Percentiles rank a stretch among this genome's conserved stretches.
phyloP scores from a whole-genome alignment of 192 early-diverging fungal genomes.

The Cetraspora pellucida region DNA sequence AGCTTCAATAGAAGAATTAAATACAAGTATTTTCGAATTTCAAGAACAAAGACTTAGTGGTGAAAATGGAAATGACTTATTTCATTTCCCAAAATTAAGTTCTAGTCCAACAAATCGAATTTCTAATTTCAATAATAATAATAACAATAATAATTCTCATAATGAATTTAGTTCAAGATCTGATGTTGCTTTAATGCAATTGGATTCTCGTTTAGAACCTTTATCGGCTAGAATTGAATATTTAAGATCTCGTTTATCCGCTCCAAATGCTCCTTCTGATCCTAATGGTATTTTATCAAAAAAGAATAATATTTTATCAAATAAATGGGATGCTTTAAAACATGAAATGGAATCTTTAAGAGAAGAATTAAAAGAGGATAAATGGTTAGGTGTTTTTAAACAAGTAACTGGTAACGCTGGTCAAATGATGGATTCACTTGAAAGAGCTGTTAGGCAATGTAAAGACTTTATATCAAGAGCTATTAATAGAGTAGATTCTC shows the following conservation, averaged over 20 bases:
- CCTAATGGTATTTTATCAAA: conserved; percentile 36
- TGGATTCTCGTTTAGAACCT: conserved; percentile 56
- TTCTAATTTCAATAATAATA: too few species aligned
- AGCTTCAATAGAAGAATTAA: conserved; percentile 48
- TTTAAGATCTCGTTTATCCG: conserved; percentile 44
- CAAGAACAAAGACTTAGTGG: conserved; percentile 45
- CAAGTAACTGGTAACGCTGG: conserved; percentile 58
- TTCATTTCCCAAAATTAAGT: conserved; percentile 12
- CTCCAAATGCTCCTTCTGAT: conserved; percentile 36
- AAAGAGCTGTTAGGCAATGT: conserved; percentile 57
- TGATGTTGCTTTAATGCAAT: conserved; percentile 37
- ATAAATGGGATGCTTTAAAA: conserved; percentile 54
- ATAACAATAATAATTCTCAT: not conserved
- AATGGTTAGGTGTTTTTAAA: conserved; percentile 57
- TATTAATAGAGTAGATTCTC: conserved; percentile 22
- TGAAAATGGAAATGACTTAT: not conserved
- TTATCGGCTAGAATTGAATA: conserved; percentile 53
- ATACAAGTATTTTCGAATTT: conserved; percentile 47
- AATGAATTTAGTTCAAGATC: conserved; percentile 13
- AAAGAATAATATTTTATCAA: conserved; percentile 39
- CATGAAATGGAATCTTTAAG: conserved; percentile 59
- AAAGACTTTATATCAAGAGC: conserved; percentile 37
- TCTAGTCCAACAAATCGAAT: conserved; percentile 7
- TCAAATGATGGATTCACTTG: conserved; percentile 60
- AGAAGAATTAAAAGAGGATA: conserved; percentile 62